Base-by-base conservation (phyloP, 441 rosid genomes). In the Breynia disticha region DNA sequence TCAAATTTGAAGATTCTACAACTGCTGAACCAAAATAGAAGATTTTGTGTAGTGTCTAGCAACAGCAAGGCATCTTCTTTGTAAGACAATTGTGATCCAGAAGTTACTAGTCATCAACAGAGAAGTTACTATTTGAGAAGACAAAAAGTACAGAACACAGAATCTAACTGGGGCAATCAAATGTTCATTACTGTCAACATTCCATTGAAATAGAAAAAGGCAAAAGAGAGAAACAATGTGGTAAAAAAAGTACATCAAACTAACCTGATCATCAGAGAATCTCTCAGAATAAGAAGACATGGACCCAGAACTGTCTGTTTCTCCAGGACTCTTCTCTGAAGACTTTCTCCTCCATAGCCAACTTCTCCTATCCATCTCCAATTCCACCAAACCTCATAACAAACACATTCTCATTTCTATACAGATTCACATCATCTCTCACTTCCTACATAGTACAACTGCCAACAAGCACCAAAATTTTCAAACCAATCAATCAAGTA, bases 311-410 rank as follows among this genome's bases (percentile, higher is more conserved):
- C 86, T 78, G 69, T 84, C 95, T 1, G 90, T 84, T 66, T 90
- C 90, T 1, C 80, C 86, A 0, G 93, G 83, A 61, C 81, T 80
- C 60, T 70, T 72, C 68, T 79, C 83, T 1, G 83, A 68, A 4
- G 87, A 80, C 64, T 83, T 84, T 54, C 84, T 73, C 52, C 86
- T 74, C 97, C 97, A 90, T 35, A 90, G 56, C 95, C 97, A 87
- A 58, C 88, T 82, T 54, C 91, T 71, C 55, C 95, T 67, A 64
- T 87, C 95, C 91, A 87, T 87, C 55, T 70, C 51, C 59, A 70
- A 21, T 63, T 48, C 75, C 68, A 63, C 61, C 59, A 28, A 28
- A 28, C 24, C 15, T 46, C 45, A 28, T 16, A 41, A 4, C 13
- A 11, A 41, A 9, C 7, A 41, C 44, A 11, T 15, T 9, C 44